Evolutionary conservation across 495 filamentous ascomycete genomes (phyloP).

Genomic region (Aspergillus conjunctus): DNA sequence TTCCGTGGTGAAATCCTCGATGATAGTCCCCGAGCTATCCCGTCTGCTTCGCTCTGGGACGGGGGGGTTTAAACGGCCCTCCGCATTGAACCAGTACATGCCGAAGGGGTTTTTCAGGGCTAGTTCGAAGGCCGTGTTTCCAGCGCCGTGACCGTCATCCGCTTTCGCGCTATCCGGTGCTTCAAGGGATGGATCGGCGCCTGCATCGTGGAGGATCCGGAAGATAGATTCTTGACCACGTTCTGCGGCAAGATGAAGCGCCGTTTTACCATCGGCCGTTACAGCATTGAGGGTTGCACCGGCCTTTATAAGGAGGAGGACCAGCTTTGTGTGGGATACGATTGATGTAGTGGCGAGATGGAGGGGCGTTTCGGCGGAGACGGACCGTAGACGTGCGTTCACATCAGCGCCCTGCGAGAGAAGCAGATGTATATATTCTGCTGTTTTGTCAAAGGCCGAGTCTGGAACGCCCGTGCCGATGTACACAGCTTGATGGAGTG

Average conservation of each 20-base stretch:
- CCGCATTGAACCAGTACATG: slow-evolving; percentile 28
- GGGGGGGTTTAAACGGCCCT: slow-evolving; percentile 23
- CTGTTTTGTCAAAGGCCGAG: slow-evolving; percentile 22
- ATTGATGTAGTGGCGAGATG: slow-evolving; percentile 30
- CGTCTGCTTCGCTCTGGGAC: slow-evolving; percentile 11
- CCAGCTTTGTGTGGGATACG: slow-evolving; percentile 21
- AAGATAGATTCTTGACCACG: slow-evolving; percentile 34
- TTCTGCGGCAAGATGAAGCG: slow-evolving; percentile 44
- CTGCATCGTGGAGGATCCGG: slow-evolving; percentile 30
- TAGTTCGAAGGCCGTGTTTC: slow-evolving; percentile 31
- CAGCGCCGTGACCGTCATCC: slow-evolving; percentile 17
- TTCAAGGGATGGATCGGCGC: slow-evolving; percentile 32
- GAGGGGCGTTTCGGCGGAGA: slow-evolving; percentile 30
- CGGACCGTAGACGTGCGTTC: slow-evolving; percentile 22
- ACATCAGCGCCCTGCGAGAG: slow-evolving; percentile 30
- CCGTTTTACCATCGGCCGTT: slow-evolving; percentile 35
- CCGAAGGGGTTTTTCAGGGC: slow-evolving; percentile 30
- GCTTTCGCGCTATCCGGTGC: slow-evolving; percentile 21
- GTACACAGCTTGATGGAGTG: slow-evolving; percentile 34
- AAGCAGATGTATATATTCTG: slow-evolving; percentile 31
- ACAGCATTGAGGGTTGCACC: slow-evolving; percentile 36
- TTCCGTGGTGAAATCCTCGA: slow-evolving; percentile 24
- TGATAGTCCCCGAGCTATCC: slow-evolving; percentile 27
- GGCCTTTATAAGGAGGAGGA: slow-evolving; percentile 34
- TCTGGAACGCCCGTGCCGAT: slow-evolving; percentile 26